phyloP scores from a whole-genome alignment of 1,284 basidiomycete species.

The Trichosporon sp. region DNA sequence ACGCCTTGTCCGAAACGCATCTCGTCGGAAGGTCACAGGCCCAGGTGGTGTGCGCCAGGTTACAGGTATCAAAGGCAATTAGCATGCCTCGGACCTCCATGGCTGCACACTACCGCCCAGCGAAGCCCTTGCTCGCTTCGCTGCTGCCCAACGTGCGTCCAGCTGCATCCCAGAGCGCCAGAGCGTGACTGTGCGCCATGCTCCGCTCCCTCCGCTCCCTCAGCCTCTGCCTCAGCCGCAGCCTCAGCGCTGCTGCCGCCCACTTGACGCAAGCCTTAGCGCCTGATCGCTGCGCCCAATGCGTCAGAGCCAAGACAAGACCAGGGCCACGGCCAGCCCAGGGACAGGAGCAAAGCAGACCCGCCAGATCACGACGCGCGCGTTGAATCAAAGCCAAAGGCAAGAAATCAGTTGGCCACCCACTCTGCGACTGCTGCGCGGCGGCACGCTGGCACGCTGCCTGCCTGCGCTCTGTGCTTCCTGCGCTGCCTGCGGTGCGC shows the following conservation, averaged over 20 bases:
- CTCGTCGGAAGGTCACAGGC: neutral
- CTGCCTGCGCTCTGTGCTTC: neutral
- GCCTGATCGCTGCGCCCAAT: neutral
- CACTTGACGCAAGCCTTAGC: neutral
- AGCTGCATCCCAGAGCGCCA: neutral
- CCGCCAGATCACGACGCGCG: neutral
- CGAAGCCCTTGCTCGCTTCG: neutral
- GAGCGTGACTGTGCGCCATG: neutral
- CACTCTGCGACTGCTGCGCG: neutral
- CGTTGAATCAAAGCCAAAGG: neutral
- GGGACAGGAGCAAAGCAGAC: neutral
- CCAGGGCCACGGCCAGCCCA: neutral
- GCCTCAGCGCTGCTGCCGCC: neutral
- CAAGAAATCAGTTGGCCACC: neutral
- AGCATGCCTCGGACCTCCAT: neutral
- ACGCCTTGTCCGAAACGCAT: neutral
- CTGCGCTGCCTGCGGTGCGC: no score
- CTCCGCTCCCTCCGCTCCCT: no score
- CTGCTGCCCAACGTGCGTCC: neutral
- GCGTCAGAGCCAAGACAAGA: neutral
- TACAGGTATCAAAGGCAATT: neutral
- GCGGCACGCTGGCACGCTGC: neutral
- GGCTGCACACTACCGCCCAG: neutral
- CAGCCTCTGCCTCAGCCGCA: no score
- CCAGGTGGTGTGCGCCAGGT: neutral